A percentile compares a stretch with the other conserved stretches of the same genome.
These are phyloP conservation scores for Kodamaea lidongshanica DNA, from an alignment of 805 yeast genomes.

Conservation along the genomic window DNA sequence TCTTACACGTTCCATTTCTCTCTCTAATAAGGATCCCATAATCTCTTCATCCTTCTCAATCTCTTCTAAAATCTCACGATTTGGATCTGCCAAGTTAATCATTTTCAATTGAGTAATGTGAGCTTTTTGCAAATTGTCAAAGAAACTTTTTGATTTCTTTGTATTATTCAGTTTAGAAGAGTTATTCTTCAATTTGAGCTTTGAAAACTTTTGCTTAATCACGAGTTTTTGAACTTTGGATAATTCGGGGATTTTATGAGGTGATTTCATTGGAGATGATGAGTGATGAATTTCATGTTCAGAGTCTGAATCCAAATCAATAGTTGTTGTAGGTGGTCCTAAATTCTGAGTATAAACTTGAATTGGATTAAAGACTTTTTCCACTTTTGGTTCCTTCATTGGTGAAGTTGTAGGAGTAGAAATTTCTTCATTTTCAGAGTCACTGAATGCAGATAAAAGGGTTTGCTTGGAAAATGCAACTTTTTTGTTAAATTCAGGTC, in stretches of 20 bases:
- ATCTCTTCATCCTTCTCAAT: slow-evolving; percentile 39
- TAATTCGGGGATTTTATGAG: slow-evolving; percentile 18
- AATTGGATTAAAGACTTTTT: slow-evolving; percentile 1
- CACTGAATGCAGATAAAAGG: slow-evolving; percentile 30
- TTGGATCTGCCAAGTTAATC: slow-evolving; percentile 17
- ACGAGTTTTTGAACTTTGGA: slow-evolving; percentile 27
- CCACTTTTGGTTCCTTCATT: slow-evolving; percentile 5
- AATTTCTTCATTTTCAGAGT: slow-evolving; percentile 13
- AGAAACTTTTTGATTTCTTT: slow-evolving; percentile 21
- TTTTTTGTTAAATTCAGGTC: slow-evolving; percentile 25
- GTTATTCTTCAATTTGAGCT: slow-evolving; percentile 15
- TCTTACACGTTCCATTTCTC: slow-evolving; percentile 45
- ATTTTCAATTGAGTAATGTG: slow-evolving; percentile 39
- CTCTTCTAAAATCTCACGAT: slow-evolving; percentile 27
- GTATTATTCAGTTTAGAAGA: slow-evolving; percentile 4
- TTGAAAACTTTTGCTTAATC: slow-evolving; percentile 29
- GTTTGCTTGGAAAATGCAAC: slow-evolving; percentile 24
- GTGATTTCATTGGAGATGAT: slow-evolving; percentile 6
- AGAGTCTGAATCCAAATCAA: slow-evolving; percentile 26
- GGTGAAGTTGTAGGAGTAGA: slow-evolving; percentile 34
- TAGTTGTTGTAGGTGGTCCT: slow-evolving; percentile 17
- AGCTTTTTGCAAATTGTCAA: slow-evolving; percentile 34
- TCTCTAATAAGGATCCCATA: slow-evolving; percentile 41
- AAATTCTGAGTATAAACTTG: slow-evolving; percentile 25
- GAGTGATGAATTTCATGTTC: slow-evolving; percentile 14